Evolutionary conservation across 768 basidiomycete species (phyloP).

Genomic region (Termitomyces sp.): DNA sequence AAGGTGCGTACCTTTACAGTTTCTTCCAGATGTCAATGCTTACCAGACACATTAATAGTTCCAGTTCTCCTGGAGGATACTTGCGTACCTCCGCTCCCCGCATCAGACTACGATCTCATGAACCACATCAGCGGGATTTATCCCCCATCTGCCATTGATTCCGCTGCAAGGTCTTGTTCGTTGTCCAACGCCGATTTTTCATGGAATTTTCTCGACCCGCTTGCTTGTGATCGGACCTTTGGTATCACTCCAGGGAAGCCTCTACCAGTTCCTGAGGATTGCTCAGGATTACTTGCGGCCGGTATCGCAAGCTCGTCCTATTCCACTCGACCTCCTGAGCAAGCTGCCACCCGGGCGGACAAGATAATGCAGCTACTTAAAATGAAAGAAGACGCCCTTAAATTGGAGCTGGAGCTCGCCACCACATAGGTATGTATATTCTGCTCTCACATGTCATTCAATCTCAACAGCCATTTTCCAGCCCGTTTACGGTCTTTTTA

Average conservation of each 20-base stretch:
- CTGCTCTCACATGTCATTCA: background rate
- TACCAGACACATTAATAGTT: too few relatives aligned
- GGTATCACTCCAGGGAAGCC: background rate
- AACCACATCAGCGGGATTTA: background rate
- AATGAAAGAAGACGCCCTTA: background rate
- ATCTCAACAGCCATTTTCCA: background rate
- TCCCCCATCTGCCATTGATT: background rate
- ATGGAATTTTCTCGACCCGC: background rate
- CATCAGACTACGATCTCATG: background rate
- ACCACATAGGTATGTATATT: background rate
- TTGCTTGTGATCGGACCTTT: background rate
- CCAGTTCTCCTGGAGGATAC: too few relatives aligned
- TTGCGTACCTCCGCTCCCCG: background rate
- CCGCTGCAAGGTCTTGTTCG: background rate
- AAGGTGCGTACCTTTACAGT: too few relatives aligned
- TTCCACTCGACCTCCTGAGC: background rate
- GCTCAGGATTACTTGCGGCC: background rate
- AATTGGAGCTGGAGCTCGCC: background rate
- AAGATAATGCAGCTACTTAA: background rate
- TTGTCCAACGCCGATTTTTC: background rate
- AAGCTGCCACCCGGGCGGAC: background rate
- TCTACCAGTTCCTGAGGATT: background rate
- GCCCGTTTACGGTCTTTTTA: background rate
- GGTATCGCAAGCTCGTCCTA: too few relatives aligned
- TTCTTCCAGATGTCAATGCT: too few relatives aligned